Percentiles rank a stretch among this genome's conserved stretches.
Evolutionary conservation across 2,329 filamentous ascomycete genomes (phyloP).

Genomic region (Fusarium camptoceras): DNA sequence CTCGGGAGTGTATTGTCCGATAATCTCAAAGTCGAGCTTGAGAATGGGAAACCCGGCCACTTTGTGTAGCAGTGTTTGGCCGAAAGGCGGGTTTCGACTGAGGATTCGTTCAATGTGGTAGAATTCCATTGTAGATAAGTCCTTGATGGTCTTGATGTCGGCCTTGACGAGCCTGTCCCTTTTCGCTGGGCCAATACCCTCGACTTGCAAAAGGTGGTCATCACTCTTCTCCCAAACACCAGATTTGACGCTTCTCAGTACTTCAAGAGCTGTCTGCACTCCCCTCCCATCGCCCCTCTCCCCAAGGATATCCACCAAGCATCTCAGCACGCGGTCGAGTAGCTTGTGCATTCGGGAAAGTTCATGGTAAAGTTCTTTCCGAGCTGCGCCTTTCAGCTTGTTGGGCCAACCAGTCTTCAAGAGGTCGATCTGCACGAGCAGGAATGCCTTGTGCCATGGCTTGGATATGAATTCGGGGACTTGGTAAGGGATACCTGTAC

Average conservation of each 20-base stretch:
- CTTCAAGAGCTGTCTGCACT: slow-evolving; percentile 76
- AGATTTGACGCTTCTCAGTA: slow-evolving; percentile 81
- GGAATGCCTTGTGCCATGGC: slow-evolving; percentile 78
- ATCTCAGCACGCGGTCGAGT: slow-evolving; percentile 53
- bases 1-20: slow-evolving; percentile 29
- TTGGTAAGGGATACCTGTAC: slow-evolving; percentile 54
- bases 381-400: slow-evolving; percentile 53
- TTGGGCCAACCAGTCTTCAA: slow-evolving; percentile 70
- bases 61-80: slow-evolving; percentile 73
- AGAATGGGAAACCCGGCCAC: slow-evolving; percentile 77
- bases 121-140: slow-evolving; percentile 74
- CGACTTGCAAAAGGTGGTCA: slow-evolving; percentile 84
- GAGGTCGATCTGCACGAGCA: slow-evolving; percentile 79
- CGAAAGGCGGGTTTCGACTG: slow-evolving; percentile 85
- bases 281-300: slow-evolving; percentile 70
- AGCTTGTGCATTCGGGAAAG: slow-evolving; percentile 49
- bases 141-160: slow-evolving; percentile 77
- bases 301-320: slow-evolving; percentile 55
- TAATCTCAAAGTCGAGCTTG: slow-evolving; percentile 54
- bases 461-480: slow-evolving; percentile 60
- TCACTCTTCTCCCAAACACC: slow-evolving; percentile 84
- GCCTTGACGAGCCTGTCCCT: slow-evolving; percentile 78
- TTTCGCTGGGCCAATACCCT: slow-evolving; percentile 79
- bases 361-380: slow-evolving; percentile 51
- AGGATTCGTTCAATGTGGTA: slow-evolving; percentile 81